These are phyloP conservation scores for Candida smagusa DNA, from an alignment of 1,139 yeast genomes.

Conservation along the genomic window DNA sequence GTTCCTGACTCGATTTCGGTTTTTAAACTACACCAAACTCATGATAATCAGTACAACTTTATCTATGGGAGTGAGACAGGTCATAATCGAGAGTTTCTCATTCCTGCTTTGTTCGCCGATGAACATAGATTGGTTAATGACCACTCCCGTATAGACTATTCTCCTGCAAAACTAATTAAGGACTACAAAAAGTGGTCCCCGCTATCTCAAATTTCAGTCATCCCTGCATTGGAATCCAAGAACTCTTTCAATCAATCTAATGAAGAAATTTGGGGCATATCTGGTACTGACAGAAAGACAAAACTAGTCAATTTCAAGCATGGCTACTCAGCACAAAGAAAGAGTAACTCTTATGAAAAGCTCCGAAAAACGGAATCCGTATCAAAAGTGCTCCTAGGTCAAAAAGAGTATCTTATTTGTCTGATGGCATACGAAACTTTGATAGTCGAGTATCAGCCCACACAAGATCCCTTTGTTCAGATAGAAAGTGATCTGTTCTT, in stretches of 20 bases:
- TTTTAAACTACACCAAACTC: constrained; percentile 25
- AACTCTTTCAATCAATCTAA: constrained; percentile 17
- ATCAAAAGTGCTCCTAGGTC: constrained; percentile 15
- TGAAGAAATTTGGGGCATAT: constrained; percentile 47
- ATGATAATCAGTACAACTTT: constrained; percentile 18
- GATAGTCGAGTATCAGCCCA: constrained; percentile 28
- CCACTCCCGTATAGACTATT: constrained; percentile 7
- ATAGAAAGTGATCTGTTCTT: constrained; percentile 5
- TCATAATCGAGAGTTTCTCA: constrained; percentile 26
- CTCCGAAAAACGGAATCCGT: constrained; percentile 25
- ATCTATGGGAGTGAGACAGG: constrained; percentile 36
- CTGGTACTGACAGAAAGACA: constrained; percentile 40
- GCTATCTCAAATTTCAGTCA: constrained; percentile 36
- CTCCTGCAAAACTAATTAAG: constrained; percentile 12
- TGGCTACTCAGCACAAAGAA: constrained; percentile 31
- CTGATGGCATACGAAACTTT: constrained; percentile 38
- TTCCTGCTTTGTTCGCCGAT: constrained; percentile 13
- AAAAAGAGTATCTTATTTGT: constrained; percentile 27
- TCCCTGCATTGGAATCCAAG: constrained; percentile 24
- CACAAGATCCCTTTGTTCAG: constrained; percentile 11
- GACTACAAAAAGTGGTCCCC: constrained; percentile 52
- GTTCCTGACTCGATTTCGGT: constrained; percentile 32
- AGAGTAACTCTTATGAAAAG: constrained; percentile 25
- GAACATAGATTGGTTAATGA: constrained; percentile 11
- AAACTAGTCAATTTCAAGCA: constrained; percentile 36